Evolutionary conservation across 352 stramenopile species (phyloP).

Genomic region (Phytophthora sojae): DNA sequence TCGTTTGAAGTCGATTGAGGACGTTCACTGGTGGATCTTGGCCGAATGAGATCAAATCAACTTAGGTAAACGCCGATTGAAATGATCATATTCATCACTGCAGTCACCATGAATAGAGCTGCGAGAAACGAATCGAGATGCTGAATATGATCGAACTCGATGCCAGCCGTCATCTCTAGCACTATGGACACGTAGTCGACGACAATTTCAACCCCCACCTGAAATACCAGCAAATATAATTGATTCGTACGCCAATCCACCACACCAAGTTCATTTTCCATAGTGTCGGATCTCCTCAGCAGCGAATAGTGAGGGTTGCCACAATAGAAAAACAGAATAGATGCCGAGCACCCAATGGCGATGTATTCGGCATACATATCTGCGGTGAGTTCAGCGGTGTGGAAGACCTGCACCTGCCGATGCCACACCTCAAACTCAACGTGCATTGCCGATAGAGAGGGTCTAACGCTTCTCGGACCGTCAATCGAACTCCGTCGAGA

Average conservation of each 20-base stretch:
- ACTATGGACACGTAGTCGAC: slow-evolving; percentile 15
- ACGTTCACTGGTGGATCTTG: neutral
- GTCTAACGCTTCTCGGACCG: neutral
- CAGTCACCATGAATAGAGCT: slow-evolving; percentile 33
- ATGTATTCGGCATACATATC: slow-evolving; percentile 4
- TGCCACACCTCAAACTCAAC: neutral
- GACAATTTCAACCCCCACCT: slow-evolving; percentile 24
- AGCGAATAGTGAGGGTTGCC: neutral
- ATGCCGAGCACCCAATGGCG: slow-evolving; percentile 3
- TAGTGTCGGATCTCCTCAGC: neutral
- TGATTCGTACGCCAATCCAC: slow-evolving; percentile 5
- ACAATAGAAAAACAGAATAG: slow-evolving; percentile 10
- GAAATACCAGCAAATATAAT: slow-evolving; percentile 11
- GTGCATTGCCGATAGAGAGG: neutral
- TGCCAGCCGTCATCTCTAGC: slow-evolving; percentile 19
- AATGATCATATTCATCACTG: slow-evolving; percentile 41
- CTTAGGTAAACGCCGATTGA: slow-evolving; percentile 37
- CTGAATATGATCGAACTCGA: slow-evolving; percentile 24
- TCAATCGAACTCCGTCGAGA: neutral
- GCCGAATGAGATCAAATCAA: neutral
- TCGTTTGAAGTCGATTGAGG: too few species aligned
- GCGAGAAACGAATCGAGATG: slow-evolving; percentile 29
- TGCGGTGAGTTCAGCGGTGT: neutral
- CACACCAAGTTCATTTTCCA: neutral
- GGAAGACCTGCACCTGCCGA: neutral